phyloP scores from a whole-genome alignment of 176 grass and related monocot species.

The Phyllostachys edulis region DNA sequence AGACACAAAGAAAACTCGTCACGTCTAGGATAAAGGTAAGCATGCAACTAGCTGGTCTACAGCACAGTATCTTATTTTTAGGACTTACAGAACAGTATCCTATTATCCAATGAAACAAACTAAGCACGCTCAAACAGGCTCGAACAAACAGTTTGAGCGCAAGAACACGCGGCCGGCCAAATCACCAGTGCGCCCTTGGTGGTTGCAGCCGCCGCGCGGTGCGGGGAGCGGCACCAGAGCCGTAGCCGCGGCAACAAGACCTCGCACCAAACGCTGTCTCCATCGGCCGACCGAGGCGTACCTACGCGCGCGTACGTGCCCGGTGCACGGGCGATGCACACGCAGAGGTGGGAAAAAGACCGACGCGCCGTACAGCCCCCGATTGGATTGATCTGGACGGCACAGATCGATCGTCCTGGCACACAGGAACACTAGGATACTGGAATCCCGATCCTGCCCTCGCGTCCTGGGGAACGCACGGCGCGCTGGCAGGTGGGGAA shows the following conservation, averaged over 20 bases:
- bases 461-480: neutral
- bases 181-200: neutral
- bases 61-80: neutral
- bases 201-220: neutral
- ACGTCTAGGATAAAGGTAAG: neutral
- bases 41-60: neutral
- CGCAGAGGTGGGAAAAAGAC: neutral
- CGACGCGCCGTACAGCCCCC: neutral
- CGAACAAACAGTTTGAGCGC: neutral
- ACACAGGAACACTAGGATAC: too few species aligned
- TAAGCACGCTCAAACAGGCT: neutral
- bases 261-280: constrained; percentile 30
- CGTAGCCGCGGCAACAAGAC: neutral
- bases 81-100: neutral
- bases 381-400: neutral
- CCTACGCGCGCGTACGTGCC: too few species aligned
- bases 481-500: neutral
- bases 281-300: neutral
- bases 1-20: neutral
- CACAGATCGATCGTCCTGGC: neutral
- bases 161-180: neutral
- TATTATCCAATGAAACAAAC: neutral
- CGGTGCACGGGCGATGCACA: neutral
- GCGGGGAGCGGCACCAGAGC: neutral
- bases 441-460: neutral